Conservation (phyloP, 2,329 filamentous ascomycete genomes). For the Ophiosphaerella herpotricha region DNA sequence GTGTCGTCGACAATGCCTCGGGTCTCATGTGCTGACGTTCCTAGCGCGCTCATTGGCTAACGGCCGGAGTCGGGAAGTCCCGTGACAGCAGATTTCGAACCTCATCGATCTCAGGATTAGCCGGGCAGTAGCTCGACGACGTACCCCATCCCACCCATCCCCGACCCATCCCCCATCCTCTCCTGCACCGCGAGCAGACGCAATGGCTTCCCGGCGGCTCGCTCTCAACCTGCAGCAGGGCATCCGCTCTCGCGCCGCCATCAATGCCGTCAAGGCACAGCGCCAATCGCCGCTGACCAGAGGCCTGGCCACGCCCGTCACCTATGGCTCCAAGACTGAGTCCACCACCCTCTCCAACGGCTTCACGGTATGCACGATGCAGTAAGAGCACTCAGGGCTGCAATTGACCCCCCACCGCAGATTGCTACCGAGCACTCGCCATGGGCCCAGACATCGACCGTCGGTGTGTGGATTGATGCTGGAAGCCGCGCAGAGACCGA, state of each 20-base stretch:
- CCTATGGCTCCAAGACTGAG: conserved; percentile 79
- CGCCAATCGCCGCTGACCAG: conserved; percentile 69
- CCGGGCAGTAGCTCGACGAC: conserved; percentile 32
- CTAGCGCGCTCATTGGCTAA: conserved; percentile 19
- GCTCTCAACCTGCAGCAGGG: conserved; percentile 91
- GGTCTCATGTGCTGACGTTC: conserved; percentile 24
- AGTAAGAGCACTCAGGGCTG: conserved; percentile 18
- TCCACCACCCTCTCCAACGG: conserved; percentile 97
- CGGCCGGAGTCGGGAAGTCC: conserved; percentile 23
- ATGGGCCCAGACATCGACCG: conserved; percentile 96
- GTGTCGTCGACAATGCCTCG: conserved; percentile 25
- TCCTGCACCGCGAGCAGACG: conserved; percentile 36
- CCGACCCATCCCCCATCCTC: conserved; percentile 30
- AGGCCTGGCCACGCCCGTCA: conserved; percentile 86
- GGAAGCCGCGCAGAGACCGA: conserved; percentile 97
- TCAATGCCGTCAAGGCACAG: conserved; percentile 68
- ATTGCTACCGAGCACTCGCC: conserved; percentile 98
- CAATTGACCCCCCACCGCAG: conserved; percentile 57
- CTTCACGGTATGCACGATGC: conserved; percentile 72
- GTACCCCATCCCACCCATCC: conserved; percentile 29
- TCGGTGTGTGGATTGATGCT: conserved; percentile 99
- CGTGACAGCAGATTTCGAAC: conserved; percentile 27
- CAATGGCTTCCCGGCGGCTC: conserved; percentile 96
- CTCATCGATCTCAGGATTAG: conserved; percentile 27
- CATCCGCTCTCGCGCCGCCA: conserved; percentile 83